Evolutionary conservation across 306 rosid species (phyloP).

Genomic region (Lathyrus sativus): DNA sequence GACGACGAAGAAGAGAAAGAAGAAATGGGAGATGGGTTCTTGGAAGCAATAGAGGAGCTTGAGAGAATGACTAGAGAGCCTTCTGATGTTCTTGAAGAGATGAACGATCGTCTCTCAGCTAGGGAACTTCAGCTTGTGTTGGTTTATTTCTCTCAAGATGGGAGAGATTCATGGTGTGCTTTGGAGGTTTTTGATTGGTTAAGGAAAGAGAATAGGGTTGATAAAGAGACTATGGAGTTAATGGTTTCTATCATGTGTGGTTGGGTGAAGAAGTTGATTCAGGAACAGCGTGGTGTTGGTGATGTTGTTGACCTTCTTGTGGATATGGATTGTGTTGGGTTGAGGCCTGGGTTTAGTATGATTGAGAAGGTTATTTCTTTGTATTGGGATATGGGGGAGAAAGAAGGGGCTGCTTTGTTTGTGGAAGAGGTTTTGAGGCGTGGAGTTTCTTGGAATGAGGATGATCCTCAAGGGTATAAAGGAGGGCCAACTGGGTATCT

Average conservation of each 20-base stretch:
- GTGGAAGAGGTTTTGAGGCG: conserved; percentile 84
- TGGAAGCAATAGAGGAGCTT: conserved; percentile 90
- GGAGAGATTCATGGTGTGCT: conserved; percentile 98
- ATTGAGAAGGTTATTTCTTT: conserved; percentile 88
- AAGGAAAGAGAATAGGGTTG: conserved; percentile 86
- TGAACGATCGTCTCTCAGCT: conserved; percentile 91
- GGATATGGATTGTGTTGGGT: conserved; percentile 95
- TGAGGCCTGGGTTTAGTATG: conserved; percentile 90
- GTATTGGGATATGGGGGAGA: conserved; percentile 97
- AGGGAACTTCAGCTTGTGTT: conserved; percentile 86
- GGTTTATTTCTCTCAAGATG: conserved; percentile 92
- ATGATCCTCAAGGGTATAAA: conserved; percentile 60
- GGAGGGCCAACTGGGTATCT: conserved; percentile 98
- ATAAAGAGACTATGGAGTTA: conserved; percentile 96
- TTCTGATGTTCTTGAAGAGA: conserved; percentile 87
- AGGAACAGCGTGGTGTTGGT: conserved; percentile 56
- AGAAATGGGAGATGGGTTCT: conserved; percentile 89
- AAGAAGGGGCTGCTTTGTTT: conserved; percentile 60
- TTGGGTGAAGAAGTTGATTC: conserved; percentile 87
- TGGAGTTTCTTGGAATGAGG: conserved; percentile 52
- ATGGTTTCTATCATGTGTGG: conserved; percentile 94
- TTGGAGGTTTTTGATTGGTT: conserved; percentile 99
- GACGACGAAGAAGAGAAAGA: conserved; percentile 68
- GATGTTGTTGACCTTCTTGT: conserved; percentile 93
- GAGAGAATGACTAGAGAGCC: conserved; percentile 97